Percentiles rank a stretch among this genome's conserved stretches.
These are phyloP conservation scores for Solanum peruvianum DNA, from an alignment of 257 asterid genomes.

Conservation along the genomic window DNA sequence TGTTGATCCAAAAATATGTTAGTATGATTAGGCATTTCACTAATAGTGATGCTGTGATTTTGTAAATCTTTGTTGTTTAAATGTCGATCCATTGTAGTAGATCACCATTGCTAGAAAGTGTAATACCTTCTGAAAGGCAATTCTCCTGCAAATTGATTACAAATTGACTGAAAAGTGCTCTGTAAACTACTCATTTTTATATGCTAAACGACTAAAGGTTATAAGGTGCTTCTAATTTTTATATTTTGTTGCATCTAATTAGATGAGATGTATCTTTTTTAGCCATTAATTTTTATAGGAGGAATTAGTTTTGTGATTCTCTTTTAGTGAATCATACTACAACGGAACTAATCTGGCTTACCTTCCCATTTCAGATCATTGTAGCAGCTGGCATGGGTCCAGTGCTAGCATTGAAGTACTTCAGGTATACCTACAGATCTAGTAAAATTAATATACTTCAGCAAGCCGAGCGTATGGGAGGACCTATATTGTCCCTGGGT, in stretches of 20 bases:
- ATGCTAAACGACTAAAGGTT: background rate
- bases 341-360: background rate
- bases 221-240: background rate
- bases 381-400: conserved; percentile 94
- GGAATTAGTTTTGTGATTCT: background rate
- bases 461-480: conserved; percentile 91
- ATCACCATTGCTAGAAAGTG: background rate
- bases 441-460: conserved; percentile 96
- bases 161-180: background rate
- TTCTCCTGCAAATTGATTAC: background rate
- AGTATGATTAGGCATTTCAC: background rate
- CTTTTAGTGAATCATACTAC: background rate
- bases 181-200: background rate
- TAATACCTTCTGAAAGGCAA: background rate
- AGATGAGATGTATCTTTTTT: background rate
- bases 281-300: background rate
- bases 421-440: conserved; percentile 76
- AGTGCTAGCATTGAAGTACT: conserved; percentile 80
- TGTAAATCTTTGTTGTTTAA: background rate
- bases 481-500: conserved; percentile 78
- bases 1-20: background rate
- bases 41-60: background rate
- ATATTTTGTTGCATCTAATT: background rate
- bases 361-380: conserved; percentile 48
- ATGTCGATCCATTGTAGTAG: background rate